Conservation (phyloP, 2,329 filamentous ascomycete genomes). For the Ampelomyces quisqualis region DNA sequence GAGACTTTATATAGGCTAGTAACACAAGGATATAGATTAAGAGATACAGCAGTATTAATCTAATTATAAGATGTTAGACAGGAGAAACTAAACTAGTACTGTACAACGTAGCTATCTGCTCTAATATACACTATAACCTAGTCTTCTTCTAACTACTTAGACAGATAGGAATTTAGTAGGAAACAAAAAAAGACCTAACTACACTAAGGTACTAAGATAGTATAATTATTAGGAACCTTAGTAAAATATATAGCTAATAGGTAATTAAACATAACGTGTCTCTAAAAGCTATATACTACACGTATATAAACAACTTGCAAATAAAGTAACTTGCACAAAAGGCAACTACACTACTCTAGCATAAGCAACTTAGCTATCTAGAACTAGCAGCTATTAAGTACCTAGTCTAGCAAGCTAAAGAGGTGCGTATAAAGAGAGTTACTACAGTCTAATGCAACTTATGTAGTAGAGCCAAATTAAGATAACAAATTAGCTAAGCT, state of each 20-base stretch:
- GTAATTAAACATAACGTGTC: constrained; percentile 1
- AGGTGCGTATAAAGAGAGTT: background rate
- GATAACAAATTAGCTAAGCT: constrained; percentile 1
- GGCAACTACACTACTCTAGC: background rate
- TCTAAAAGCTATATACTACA: background rate
- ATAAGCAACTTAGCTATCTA: constrained; percentile 1
- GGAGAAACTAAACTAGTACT: constrained; percentile 1
- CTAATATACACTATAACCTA: constrained; percentile 3
- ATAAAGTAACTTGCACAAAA: background rate
- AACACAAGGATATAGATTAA: constrained; percentile 2
- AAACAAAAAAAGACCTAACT: background rate
- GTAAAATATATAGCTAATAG: constrained; percentile 2
- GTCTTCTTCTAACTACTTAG: constrained; percentile 3
- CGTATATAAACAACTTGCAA: background rate
- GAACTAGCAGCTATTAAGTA: constrained; percentile 1
- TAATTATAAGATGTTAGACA: background rate
- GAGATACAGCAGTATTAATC: constrained; percentile 1
- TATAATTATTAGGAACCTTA: background rate
- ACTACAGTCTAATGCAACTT: background rate
- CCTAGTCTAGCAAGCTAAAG: background rate
- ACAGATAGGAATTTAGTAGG: constrained; percentile 2
- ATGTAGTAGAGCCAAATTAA: background rate
- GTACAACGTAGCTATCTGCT: constrained; percentile 1
- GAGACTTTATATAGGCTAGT: constrained; percentile 1
- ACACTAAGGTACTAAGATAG: background rate